Conservation (phyloP, 352 stramenopile species). For the Pythium monospermum region DNA sequence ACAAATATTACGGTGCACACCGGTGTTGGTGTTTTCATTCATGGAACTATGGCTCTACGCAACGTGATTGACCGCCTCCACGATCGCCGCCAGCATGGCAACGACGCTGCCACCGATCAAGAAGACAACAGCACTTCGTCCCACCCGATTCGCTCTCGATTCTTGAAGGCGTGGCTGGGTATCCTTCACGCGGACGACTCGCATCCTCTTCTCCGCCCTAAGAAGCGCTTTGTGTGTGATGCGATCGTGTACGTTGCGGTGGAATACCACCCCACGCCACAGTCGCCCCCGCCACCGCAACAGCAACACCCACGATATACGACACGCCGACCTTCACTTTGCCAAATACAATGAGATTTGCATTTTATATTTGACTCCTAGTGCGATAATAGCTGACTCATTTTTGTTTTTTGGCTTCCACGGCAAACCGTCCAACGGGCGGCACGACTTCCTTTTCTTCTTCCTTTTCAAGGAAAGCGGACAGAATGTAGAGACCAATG, state of each 20-base stretch:
- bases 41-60: conserved; percentile 10
- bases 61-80: conserved; percentile 1
- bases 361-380: neutral
- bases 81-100: neutral
- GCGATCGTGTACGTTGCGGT: conserved; percentile 11
- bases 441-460: conserved; percentile 42
- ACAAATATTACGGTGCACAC: no score
- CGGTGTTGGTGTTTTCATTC: no score
- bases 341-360: no score
- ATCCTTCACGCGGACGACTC: conserved; percentile 20
- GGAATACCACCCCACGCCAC: no score
- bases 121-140: neutral
- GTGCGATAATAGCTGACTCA: no score
- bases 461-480: conserved; percentile 53
- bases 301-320: no score
- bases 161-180: conserved; percentile 20
- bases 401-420: conserved; percentile 42
- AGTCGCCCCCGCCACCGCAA: no score
- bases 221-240: conserved; percentile 11
- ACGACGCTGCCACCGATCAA: neutral
- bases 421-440: conserved; percentile 53
- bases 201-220: conserved; percentile 14
- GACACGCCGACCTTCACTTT: no score
- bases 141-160: conserved; percentile 10
- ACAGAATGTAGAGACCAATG: conserved; percentile 73